Evolutionary conservation across 2,329 filamentous ascomycete species (phyloP), one percentile per base, ranked within the genome.

Genomic region (Aspergillus neoniger): DNA sequence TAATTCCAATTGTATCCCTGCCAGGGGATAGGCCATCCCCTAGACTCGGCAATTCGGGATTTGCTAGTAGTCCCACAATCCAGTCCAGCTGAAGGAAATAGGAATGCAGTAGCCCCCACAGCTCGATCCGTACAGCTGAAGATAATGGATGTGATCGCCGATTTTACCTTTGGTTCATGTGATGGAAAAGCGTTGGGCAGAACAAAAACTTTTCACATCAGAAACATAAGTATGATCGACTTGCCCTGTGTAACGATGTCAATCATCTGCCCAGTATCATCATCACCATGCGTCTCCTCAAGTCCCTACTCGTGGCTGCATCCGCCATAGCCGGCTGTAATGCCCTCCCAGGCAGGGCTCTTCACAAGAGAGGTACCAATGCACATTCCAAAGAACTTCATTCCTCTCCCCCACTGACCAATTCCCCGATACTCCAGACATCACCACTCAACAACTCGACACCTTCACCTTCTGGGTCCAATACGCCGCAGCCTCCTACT

Each of bases 401-500:
- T 3, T 14, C 15, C 15, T 12, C 2, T 0, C 9, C 25, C 15
- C 1, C 6, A 12, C 47, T 50, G 10, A 50, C 47, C 7, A n/a
- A 14, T 14, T 5, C 32, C 17, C 25, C 7, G 9, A 19, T 36
- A 14, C 32, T 4, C 7, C 15, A 50, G 47, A 30, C 0, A 55
- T 55, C 12, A 36, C 41, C 39, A 21, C 39, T 0, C 23, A 55
- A 21, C 21, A 39, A n/a, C 53, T 55, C 23, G 19, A 19, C n/a
- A 15, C 25, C n/a, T 75, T 83, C 10, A 63, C 74, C 12, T 78
- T 82, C 63, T 81, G 80, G 71, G 77, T 79, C 54, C 79, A 83
- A 62, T 84, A 81, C 69, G 77, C 80, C 3, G 81, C 80, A 1
- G 81, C 82, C 0, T 71, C 81, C 30, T 83, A 83, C 69, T 84